Conservation (phyloP, 805 yeast genomes). For the Ogataea corticis region DNA sequence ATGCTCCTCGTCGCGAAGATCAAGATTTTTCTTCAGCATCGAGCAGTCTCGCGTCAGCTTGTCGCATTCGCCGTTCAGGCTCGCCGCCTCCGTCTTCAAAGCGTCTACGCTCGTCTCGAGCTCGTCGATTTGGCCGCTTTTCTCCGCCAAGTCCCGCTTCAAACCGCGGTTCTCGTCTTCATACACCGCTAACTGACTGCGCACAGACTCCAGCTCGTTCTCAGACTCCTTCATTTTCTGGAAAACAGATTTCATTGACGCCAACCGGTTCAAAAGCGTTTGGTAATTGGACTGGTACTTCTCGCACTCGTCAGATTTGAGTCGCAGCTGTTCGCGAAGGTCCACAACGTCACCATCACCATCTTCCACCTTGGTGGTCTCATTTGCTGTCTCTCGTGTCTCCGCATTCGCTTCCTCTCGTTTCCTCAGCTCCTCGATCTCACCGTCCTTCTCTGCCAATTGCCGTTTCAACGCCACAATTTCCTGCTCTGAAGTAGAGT, state of each 20-base stretch:
- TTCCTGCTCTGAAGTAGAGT: not conserved
- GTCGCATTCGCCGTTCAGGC: conserved; percentile 56
- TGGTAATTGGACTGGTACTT: conserved; percentile 61
- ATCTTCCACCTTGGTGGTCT: not conserved
- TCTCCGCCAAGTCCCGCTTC: conserved; percentile 35
- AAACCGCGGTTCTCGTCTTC: conserved; percentile 36
- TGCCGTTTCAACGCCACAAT: conserved; percentile 3
- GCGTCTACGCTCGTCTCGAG: conserved; percentile 20
- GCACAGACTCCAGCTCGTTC: conserved; percentile 55
- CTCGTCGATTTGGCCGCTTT: conserved; percentile 26
- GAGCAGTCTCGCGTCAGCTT: conserved; percentile 43
- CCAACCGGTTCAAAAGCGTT: conserved; percentile 57
- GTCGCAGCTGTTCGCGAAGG: conserved; percentile 34
- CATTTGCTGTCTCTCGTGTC: not conserved
- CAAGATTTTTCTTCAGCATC: conserved; percentile 39
- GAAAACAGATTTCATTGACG: conserved; percentile 74
- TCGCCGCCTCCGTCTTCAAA: conserved; percentile 36
- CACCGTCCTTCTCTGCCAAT: conserved; percentile 9
- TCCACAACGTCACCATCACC: conserved; percentile 7
- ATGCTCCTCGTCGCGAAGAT: conserved; percentile 41
- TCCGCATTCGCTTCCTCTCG: not conserved
- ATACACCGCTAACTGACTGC: conserved; percentile 45
- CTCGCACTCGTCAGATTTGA: conserved; percentile 52
- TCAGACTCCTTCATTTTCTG: conserved; percentile 73
- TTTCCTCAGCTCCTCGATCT: conserved; percentile 1